Conservation (phyloP, 768 basidiomycete species). For the Trichaptum fuscoviolaceum region DNA sequence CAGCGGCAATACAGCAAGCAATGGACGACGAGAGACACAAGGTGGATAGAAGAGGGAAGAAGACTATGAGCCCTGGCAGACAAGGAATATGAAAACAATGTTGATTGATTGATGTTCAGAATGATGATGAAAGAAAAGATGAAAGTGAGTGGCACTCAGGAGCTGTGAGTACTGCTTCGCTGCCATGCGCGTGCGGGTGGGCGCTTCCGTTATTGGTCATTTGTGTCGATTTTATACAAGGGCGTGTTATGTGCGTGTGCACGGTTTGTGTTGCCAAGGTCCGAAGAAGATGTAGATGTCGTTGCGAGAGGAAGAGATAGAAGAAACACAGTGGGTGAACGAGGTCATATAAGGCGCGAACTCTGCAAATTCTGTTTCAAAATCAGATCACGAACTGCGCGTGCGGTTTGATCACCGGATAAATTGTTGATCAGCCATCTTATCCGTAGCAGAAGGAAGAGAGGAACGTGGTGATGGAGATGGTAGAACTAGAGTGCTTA, state of each 20-base stretch:
- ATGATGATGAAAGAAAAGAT: not conserved
- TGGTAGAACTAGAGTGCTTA: conserved; percentile 26
- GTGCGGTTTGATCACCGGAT: conserved; percentile 3
- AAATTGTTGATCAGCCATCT: not conserved
- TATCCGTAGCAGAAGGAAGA: conserved; percentile 1
- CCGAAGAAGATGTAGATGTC: not conserved
- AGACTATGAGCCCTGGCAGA: not conserved
- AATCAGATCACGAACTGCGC: conserved; percentile 63
- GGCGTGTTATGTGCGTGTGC: not conserved
- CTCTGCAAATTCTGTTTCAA: conserved; percentile 58
- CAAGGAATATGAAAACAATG: not conserved
- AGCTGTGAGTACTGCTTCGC: not conserved
- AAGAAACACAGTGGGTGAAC: not conserved
- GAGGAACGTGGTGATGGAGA: conserved; percentile 1
- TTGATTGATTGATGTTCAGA: not conserved
- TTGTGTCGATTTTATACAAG: not conserved
- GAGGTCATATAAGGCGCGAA: conserved; percentile 1
- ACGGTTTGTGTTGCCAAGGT: not conserved
- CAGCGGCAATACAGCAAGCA: not conserved
- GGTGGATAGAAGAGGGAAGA: not conserved
- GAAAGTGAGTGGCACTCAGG: not conserved
- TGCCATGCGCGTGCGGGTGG: not conserved
- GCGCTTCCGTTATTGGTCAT: not conserved
- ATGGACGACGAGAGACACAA: not conserved
- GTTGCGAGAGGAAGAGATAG: not conserved